These are phyloP conservation scores for Fusarium liriodendri DNA, from an alignment of 2,329 filamentous ascomycete genomes.

Conservation along the genomic window DNA sequence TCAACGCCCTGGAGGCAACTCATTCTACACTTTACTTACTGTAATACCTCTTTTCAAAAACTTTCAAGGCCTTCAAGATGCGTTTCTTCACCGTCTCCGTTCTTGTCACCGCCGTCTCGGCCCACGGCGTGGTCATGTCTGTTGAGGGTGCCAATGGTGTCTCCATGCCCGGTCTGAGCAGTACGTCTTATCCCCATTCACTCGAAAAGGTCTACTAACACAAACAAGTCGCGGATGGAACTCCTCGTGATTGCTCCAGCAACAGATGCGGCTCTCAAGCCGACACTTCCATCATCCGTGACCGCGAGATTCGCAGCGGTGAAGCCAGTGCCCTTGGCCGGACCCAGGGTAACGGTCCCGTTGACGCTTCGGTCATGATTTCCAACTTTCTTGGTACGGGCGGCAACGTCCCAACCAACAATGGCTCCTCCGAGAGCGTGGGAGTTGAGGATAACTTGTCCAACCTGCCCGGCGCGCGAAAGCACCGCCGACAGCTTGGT, in stretches of 20 bases:
- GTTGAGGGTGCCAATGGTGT: constrained; percentile 71
- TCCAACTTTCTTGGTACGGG: constrained; percentile 66
- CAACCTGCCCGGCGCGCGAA: constrained; percentile 24
- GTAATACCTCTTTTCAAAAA: neutral
- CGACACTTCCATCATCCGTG: constrained; percentile 77
- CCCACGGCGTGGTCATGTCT: constrained; percentile 68
- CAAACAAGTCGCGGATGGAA: constrained; percentile 68
- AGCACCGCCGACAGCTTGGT: constrained; percentile 45
- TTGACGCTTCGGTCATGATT: constrained; percentile 68
- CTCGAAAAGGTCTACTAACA: constrained; percentile 1
- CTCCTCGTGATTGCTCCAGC: constrained; percentile 73
- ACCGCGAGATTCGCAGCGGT: constrained; percentile 65
- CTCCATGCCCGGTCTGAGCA: constrained; percentile 67
- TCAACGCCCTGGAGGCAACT: neutral
- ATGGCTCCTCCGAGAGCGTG: constrained; percentile 51
- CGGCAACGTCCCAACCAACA: constrained; percentile 50
- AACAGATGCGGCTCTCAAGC: constrained; percentile 73
- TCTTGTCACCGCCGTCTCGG: constrained; percentile 61
- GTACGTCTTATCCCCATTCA: constrained; percentile 30
- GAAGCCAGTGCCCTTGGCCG: constrained; percentile 70
- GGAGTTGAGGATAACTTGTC: constrained; percentile 60
- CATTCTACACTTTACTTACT: neutral
- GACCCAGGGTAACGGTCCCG: constrained; percentile 68
- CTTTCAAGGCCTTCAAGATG: constrained; percentile 38
- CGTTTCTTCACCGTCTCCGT: constrained; percentile 44